Evolutionary conservation across 768 basidiomycete species (phyloP).

Genomic region (Collybia mongolica): DNA sequence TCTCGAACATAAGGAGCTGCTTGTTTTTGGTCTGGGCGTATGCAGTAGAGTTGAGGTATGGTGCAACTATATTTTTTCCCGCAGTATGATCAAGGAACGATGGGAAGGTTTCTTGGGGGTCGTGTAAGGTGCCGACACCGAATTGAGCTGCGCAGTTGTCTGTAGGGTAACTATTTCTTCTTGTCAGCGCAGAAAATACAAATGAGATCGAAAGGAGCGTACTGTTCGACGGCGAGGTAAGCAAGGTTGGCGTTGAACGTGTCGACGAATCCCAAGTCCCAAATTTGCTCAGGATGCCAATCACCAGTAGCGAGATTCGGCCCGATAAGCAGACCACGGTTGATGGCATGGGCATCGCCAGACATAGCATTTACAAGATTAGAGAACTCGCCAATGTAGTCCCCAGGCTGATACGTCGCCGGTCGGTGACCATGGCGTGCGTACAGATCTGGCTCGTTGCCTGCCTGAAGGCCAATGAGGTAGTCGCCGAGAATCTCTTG

Average conservation of each 20-base stretch:
- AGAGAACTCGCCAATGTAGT: slow-evolving; percentile 58
- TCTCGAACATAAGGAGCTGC: slow-evolving; percentile 66
- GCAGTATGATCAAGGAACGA: slow-evolving; percentile 64
- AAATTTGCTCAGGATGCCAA: slow-evolving; percentile 54
- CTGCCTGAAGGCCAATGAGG: slow-evolving; percentile 67
- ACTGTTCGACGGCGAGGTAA: slow-evolving; percentile 59
- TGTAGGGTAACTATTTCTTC: slow-evolving; percentile 48
- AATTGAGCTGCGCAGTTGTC: slow-evolving; percentile 62
- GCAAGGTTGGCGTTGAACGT: slow-evolving; percentile 36
- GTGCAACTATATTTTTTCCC: slow-evolving; percentile 43
- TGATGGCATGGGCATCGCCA: slow-evolving; percentile 32
- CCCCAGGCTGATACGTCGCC: slow-evolving; percentile 33
- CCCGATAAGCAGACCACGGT: slow-evolving; percentile 52
- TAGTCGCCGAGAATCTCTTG: slow-evolving; percentile 65
- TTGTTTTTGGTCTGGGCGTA: slow-evolving; percentile 41
- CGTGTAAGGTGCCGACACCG: slow-evolving; percentile 36
- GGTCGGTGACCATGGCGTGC: slow-evolving; percentile 39
- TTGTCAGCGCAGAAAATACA: slow-evolving; percentile 13
- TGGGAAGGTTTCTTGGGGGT: slow-evolving; percentile 49
- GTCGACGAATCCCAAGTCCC: slow-evolving; percentile 53
- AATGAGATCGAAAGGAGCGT: slow-evolving; percentile 17
- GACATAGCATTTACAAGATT: slow-evolving; percentile 42
- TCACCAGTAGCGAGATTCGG: slow-evolving; percentile 49
- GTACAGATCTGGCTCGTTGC: slow-evolving; percentile 67
- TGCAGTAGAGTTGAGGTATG: slow-evolving; percentile 50